Base-by-base conservation (phyloP, 2,329 filamentous ascomycete species). In the Zarea fungicola region DNA sequence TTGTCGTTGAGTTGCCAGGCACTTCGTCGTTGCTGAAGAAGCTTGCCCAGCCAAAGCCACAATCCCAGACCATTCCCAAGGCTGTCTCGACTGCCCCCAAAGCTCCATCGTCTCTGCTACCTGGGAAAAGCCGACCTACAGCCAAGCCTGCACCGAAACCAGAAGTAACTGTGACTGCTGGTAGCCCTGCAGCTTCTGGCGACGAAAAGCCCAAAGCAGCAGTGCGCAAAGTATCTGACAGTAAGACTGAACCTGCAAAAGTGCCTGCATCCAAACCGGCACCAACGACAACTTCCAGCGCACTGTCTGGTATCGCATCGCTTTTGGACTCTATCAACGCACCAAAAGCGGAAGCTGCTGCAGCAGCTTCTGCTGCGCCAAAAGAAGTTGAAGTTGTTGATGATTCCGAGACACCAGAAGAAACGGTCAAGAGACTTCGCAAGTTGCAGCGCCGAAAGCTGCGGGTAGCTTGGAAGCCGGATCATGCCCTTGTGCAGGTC, bases 371-470 rank as follows among this genome's bases (percentile, higher is more conserved):
- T 36, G 73, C 70, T 5, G 76, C 78, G 49, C 67, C 75, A 0
- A 79, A 81, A 55, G 80, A 81, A 50, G 57, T 59, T 10, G 71
- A 69, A 25, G 65, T 66, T n/a, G 59, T 66, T 1, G 65, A 85
- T 16, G 67, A 72, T 1, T 69, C 74, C 0, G 87, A 91, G 62
- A 89, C 84, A 0, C 70, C 81, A 0, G 84, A 87, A 57, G 77
- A 89, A 60, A 83, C 75, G 57, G 70, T 74, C 2, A 85, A 81
- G 58, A 79, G 87, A 10, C 69, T 89, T 5, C 80, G 85, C 29
- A 90, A 89, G 59, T 85, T 90, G 61, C 76, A 80, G 51, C 78
- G 87, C 42, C 77, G 85, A 29, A 81, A 85, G 54, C 70, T 90
- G 19, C 77, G 83, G 11, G 87, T 92, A 6, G 77, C 70, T 6